These are phyloP conservation scores for Diplodia intermedia DNA, from an alignment of 2,329 filamentous ascomycete genomes.

Conservation along the genomic window DNA sequence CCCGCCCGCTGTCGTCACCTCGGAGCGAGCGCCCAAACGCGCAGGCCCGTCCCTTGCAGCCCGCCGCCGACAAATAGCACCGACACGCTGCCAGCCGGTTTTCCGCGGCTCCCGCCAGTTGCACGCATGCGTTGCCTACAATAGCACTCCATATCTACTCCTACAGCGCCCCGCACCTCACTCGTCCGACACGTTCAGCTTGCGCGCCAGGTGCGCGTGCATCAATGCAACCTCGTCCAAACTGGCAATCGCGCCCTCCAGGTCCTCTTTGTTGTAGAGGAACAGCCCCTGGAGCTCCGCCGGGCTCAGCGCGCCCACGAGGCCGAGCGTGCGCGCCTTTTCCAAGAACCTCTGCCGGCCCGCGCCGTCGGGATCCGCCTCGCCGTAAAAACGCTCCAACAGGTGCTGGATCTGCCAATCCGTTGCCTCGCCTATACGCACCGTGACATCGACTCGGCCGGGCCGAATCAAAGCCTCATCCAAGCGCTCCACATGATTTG, in stretches of 20 bases:
- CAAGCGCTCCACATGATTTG: constrained; percentile 89
- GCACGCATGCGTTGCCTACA: constrained; percentile 5
- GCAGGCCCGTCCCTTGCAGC: constrained; percentile 27
- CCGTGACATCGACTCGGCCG: constrained; percentile 91
- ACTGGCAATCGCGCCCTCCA: constrained; percentile 84
- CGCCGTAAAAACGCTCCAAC: constrained; percentile 95
- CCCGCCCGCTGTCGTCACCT: constrained; percentile 14
- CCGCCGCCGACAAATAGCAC: background rate
- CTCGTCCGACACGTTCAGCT: constrained; percentile 15
- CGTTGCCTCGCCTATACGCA: constrained; percentile 87
- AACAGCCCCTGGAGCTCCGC: constrained; percentile 94
- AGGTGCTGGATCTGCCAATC: constrained; percentile 82
- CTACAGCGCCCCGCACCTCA: constrained; percentile 3
- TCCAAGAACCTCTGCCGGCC: constrained; percentile 73
- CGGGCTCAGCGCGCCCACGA: constrained; percentile 79
- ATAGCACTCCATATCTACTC: background rate
- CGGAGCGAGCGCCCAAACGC: constrained; percentile 8
- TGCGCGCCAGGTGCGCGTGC: constrained; percentile 29
- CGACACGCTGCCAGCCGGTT: background rate
- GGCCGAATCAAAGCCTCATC: constrained; percentile 90
- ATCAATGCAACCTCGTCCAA: constrained; percentile 64
- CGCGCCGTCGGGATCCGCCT: constrained; percentile 70
- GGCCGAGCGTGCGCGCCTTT: constrained; percentile 71
- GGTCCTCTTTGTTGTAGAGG: constrained; percentile 90
- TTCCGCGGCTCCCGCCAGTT: constrained; percentile 16